Percentiles rank a stretch among this genome's conserved stretches.
Evolutionary conservation across 129 eudicot species (phyloP).

Genomic region (Flaveria ramosissima): DNA sequence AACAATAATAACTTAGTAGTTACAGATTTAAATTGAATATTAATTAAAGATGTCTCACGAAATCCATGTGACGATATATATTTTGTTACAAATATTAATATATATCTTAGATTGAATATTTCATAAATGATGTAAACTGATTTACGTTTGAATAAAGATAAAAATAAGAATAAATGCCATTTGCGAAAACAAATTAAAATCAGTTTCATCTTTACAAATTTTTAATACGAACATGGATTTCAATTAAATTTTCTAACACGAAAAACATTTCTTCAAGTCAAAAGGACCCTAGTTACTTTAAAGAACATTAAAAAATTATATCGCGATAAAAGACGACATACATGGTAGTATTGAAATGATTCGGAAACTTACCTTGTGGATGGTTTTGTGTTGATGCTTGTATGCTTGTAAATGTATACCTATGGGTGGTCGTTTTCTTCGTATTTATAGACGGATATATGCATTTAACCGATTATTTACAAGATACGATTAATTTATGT

Average conservation of each 20-base stretch:
- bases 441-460: background rate
- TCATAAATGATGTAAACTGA: background rate
- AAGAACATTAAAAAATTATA: background rate
- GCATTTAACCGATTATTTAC: slow-evolving; percentile 5
- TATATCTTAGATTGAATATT: background rate
- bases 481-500: background rate
- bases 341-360: background rate
- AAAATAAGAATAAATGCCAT: background rate
- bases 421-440: too few species aligned
- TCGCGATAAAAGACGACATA: background rate
- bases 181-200: background rate
- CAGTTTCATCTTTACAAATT: background rate
- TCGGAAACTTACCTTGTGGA: background rate
- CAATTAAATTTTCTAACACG: background rate
- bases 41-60: background rate
- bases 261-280: background rate
- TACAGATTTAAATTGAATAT: too few species aligned
- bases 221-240: background rate
- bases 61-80: background rate
- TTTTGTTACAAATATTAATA: background rate
- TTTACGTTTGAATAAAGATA: background rate
- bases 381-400: background rate
- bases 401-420: background rate
- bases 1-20: too few species aligned
- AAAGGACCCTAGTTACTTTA: background rate